phyloP scores from a whole-genome alignment of 768 basidiomycete genomes.

The Amanita rubescens region DNA sequence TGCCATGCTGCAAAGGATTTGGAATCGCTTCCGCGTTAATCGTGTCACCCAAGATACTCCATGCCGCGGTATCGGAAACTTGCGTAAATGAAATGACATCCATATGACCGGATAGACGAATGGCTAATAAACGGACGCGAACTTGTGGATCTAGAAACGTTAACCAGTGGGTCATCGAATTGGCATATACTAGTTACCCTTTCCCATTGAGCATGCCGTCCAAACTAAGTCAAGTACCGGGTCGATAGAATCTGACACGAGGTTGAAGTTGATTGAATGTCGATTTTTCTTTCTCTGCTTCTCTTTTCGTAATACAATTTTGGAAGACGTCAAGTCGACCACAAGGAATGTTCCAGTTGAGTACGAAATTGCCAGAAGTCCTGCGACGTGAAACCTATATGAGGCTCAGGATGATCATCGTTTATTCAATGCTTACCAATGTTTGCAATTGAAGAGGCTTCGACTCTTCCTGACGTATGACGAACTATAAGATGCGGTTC shows the following conservation, averaged over 20 bases:
- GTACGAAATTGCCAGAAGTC: slow-evolving; percentile 78
- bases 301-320: slow-evolving; percentile 48
- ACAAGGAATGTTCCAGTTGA: slow-evolving; percentile 49
- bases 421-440: slow-evolving; percentile 46
- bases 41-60: slow-evolving; percentile 27
- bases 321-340: slow-evolving; percentile 70
- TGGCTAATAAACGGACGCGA: slow-evolving; percentile 55
- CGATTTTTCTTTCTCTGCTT: slow-evolving; percentile 34
- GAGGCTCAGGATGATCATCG: background rate
- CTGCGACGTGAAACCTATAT: slow-evolving; percentile 19
- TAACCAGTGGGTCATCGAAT: background rate
- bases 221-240: slow-evolving; percentile 52
- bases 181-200: slow-evolving; percentile 29
- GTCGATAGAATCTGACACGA: slow-evolving; percentile 29
- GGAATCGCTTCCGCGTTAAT: slow-evolving; percentile 31
- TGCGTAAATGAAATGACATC: slow-evolving; percentile 49
- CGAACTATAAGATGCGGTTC: slow-evolving; percentile 56
- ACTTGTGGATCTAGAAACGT: slow-evolving; percentile 32
- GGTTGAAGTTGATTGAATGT: slow-evolving; percentile 24
- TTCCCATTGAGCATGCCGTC: slow-evolving; percentile 50
- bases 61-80: slow-evolving; percentile 26
- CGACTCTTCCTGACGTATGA: slow-evolving; percentile 35
- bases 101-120: slow-evolving; percentile 47
- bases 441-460: slow-evolving; percentile 59
- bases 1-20: slow-evolving; percentile 38